Conservation (phyloP, 2,329 filamentous ascomycete species). For the Mycogone perniciosa region DNA sequence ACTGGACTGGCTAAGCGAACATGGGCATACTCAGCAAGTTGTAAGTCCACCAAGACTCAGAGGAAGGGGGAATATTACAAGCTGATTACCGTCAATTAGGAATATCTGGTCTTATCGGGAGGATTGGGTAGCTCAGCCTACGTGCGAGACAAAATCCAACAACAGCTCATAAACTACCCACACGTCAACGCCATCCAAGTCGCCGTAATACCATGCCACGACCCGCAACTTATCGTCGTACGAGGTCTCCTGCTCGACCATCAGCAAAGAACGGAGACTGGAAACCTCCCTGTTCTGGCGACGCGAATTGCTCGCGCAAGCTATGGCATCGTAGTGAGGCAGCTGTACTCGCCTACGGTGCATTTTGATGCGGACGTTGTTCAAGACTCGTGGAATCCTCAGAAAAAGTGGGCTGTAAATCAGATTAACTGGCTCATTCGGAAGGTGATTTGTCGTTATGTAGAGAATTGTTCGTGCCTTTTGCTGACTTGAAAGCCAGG, state of each 20-base stretch:
- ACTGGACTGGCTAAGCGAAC: constrained; percentile 31
- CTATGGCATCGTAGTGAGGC: constrained; percentile 35
- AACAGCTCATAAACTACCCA: constrained; percentile 26
- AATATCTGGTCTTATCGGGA: constrained; percentile 38
- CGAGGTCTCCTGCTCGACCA: constrained; percentile 47
- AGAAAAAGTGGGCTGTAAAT: constrained; percentile 33
- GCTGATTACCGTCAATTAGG: constrained; percentile 20
- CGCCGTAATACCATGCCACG: constrained; percentile 38
- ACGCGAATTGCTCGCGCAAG: constrained; percentile 36
- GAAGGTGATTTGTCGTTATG: constrained; percentile 21
- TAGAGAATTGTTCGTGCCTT: neutral
- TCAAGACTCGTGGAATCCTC: constrained; percentile 22
- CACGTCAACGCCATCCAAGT: constrained; percentile 32
- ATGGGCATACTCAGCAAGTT: constrained; percentile 27
- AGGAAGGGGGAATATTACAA: neutral
- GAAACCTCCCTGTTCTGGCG: constrained; percentile 35
- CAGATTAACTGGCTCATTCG: constrained; percentile 39
- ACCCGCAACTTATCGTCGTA: constrained; percentile 50
- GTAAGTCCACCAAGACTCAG: constrained; percentile 18
- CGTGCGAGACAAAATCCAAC: constrained; percentile 36
- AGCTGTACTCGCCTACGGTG: constrained; percentile 29
- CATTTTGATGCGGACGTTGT: constrained; percentile 32
- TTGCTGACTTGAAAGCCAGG: constrained; percentile 21
- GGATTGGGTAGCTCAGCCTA: constrained; percentile 42
- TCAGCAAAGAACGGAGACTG: constrained; percentile 39